Evolutionary conservation across 768 basidiomycete species (phyloP).

Genomic region (Termitomyces sp.): DNA sequence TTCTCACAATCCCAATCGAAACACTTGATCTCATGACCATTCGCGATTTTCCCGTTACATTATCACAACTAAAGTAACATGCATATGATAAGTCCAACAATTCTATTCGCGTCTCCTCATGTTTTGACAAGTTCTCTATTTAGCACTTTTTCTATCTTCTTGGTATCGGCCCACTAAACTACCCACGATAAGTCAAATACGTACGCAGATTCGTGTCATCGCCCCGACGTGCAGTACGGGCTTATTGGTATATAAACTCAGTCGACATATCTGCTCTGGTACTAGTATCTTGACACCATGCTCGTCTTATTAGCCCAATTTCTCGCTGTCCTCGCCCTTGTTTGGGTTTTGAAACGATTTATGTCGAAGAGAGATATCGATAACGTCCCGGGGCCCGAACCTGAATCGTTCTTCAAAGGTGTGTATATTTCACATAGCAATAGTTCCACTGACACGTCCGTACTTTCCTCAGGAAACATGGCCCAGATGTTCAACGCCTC

Average conservation of each 20-base stretch:
- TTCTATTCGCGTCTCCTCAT: background rate
- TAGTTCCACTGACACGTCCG: background rate
- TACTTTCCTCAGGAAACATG: background rate
- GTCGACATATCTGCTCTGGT: background rate
- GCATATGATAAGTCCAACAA: too few species aligned
- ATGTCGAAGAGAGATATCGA: background rate
- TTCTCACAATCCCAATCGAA: background rate
- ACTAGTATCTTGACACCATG: background rate
- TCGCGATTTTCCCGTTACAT: background rate
- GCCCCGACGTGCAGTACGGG: background rate
- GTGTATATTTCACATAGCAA: background rate
- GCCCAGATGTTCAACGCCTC: background rate
- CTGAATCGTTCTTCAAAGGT: slow-evolving; percentile 4
- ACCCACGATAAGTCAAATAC: background rate
- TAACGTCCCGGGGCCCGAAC: slow-evolving; percentile 1
- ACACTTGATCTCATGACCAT: background rate
- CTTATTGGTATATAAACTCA: background rate
- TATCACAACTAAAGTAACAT: too few species aligned
- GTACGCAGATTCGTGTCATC: slow-evolving; percentile 5
- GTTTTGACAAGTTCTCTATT: background rate
- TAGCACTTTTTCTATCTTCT: background rate
- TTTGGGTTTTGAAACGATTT: background rate
- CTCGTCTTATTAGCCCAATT: background rate
- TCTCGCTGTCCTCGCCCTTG: background rate
- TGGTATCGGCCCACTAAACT: background rate